Conservation (phyloP, 257 asterid species). For the Linderniella brevidens region DNA sequence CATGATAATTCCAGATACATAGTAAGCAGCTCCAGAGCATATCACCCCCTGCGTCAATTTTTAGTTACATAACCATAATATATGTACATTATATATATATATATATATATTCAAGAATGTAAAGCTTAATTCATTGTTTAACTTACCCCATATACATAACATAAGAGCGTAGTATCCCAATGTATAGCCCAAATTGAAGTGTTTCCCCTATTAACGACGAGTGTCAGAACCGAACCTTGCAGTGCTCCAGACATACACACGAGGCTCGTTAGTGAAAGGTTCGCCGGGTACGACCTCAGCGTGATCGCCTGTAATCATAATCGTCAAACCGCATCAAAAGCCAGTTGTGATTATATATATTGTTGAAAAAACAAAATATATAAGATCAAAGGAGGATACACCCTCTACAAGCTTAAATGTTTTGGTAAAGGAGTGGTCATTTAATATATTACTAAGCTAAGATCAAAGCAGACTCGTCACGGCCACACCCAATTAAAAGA, state of each 20-base stretch:
- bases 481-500: no score
- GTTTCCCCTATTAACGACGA: constrained; percentile 26
- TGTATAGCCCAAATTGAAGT: constrained; percentile 29
- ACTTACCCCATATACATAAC: constrained; percentile 31
- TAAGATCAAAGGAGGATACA: no score
- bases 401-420: no score
- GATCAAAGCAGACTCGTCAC: no score
- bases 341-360: no score
- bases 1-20: constrained; percentile 29
- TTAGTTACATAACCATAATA: not conserved
- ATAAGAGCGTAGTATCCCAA: constrained; percentile 30
- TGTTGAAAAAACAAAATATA: no score
- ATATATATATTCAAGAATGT: not conserved
- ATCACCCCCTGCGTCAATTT: constrained; percentile 44
- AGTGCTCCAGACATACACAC: constrained; percentile 31
- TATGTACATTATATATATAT: not conserved
- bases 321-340: no score
- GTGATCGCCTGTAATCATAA: constrained; percentile 52
- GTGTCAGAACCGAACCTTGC: constrained; percentile 32
- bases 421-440: no score
- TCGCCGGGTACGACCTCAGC: constrained; percentile 39
- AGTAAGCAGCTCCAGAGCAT: constrained; percentile 27
- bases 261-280: constrained; percentile 33
- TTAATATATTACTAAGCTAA: no score
- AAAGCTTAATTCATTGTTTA: not conserved